phyloP scores from a whole-genome alignment of 1,284 basidiomycete species.

The Peniophora sp. region DNA sequence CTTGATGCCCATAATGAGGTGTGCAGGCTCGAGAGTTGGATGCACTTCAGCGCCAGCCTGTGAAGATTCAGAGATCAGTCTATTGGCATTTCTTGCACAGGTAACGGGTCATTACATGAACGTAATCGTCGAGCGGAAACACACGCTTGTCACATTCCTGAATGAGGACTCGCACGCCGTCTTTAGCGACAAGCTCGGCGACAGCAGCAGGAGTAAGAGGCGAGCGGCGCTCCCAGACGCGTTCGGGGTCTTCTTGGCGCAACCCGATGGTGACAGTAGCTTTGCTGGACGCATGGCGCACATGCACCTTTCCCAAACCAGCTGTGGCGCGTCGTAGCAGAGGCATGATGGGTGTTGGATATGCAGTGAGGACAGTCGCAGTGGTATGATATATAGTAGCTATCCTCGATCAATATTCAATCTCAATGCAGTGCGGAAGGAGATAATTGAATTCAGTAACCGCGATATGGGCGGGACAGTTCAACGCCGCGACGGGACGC shows the following conservation, averaged over 20 bases:
- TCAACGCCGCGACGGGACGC: no score
- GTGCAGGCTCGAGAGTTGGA: constrained; percentile 50
- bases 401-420: no score
- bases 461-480: no score
- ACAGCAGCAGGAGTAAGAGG: constrained; percentile 77
- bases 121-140: constrained; percentile 58
- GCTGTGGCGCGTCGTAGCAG: no score
- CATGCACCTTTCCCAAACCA: no score
- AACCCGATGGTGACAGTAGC: constrained; percentile 48
- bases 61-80: neutral
- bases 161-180: constrained; percentile 62
- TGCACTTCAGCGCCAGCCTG: constrained; percentile 74
- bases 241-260: constrained; percentile 68
- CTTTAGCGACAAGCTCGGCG: constrained; percentile 43
- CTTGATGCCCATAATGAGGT: constrained; percentile 83
- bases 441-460: no score
- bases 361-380: no score
- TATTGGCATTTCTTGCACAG: neutral
- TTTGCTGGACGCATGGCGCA: constrained; percentile 1
- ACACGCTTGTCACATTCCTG: constrained; percentile 73
- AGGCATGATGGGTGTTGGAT: no score
- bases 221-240: constrained; percentile 84
- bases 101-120: constrained; percentile 38
- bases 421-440: no score
- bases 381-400: no score